Conservation (phyloP, 2,329 filamentous ascomycete species). For the Microdochium paspali region DNA sequence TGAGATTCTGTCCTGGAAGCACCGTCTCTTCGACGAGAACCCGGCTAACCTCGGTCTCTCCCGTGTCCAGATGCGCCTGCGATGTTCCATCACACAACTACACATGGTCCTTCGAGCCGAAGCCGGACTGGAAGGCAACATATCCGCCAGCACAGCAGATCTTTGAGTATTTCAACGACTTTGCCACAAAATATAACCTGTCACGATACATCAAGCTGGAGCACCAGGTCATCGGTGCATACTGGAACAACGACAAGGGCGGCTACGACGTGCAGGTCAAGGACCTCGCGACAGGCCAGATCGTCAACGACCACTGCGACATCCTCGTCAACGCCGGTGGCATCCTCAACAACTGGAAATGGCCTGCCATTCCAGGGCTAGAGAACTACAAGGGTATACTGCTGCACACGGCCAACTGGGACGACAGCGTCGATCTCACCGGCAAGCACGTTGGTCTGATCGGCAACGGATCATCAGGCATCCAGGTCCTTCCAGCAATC, state of each 20-base stretch:
- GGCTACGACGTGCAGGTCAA: conserved; percentile 22
- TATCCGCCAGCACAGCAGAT: conserved; percentile 33
- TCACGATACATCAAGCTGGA: conserved; percentile 19
- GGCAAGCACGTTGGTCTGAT: conserved; percentile 31
- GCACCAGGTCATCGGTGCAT: conserved; percentile 16
- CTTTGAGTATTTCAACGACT: conserved; percentile 28
- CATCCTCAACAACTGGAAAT: conserved; percentile 39
- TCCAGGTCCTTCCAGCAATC: conserved; percentile 36
- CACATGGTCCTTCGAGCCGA: conserved; percentile 38
- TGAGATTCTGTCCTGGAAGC: too few species aligned
- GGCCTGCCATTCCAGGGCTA: conserved; percentile 35
- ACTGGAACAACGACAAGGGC: conserved; percentile 24
- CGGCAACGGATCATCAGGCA: conserved; percentile 31
- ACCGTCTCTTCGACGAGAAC: neutral
- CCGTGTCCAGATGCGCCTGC: conserved; percentile 26
- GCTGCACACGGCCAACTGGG: conserved; percentile 34
- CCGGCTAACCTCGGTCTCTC: conserved; percentile 14
- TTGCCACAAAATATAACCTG: conserved; percentile 27
- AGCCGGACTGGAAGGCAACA: conserved; percentile 28
- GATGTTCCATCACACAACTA: conserved; percentile 44
- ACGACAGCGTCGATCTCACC: conserved; percentile 24
- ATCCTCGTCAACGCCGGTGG: conserved; percentile 39
- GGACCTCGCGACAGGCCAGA: conserved; percentile 15
- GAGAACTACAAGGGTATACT: conserved; percentile 33
- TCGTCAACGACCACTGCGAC: conserved; percentile 28